Base-by-base conservation (phyloP, 2,329 filamentous ascomycete species). In the Aspergillus puulaauensis region DNA sequence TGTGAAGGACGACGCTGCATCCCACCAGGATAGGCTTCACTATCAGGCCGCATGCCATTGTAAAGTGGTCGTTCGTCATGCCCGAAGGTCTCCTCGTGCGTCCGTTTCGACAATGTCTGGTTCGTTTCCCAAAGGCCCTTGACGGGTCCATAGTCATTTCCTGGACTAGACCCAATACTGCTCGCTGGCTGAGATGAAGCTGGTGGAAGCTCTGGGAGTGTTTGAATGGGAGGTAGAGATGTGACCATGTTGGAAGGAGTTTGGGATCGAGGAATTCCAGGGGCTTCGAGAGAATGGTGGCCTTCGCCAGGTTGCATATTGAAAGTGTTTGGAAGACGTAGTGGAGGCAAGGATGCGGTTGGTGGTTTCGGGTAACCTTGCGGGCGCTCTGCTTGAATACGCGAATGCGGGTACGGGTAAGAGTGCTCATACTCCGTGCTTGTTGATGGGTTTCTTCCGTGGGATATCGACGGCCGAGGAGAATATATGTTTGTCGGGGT, bases 1-100 rank as follows among this genome's bases (percentile, higher is more conserved):
- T 66, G 66, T 3, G 70, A 66, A 45, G 63, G 64, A 39, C 71
- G 65, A 12, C 68, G 70, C 43, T 64, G 63, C 9, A 55, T 43
- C 9, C n/a, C 39, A n/a, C 39, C 58, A 15, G 65, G 55, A 63
- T 69, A 61, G 43, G 56, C 37, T 24, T 74, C 65, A 35, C 63
- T 54, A 53, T 74, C 72, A 7, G 78, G 77, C 27, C 78, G 75
- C 71, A 74, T 74, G 52, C 78, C 77, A 59, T 80, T 77, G 59
- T 74, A 68, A 27, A 80, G 71, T 1, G 75, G 66, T 43, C 74
- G 70, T 3, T 73, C 69, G 45, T 73, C 77, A 58, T 68, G 68
- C 51, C 74, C 74, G 55, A 77, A 77, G 1, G 72, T 67, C 21
- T 76, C 74, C 41, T 72, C 71, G 55, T 77, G 72, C 0, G 67